Evolutionary conservation across 2,329 filamentous ascomycete genomes (phyloP), one percentile per base, ranked within the genome.

Genomic region (Nectriaceae sp.): DNA sequence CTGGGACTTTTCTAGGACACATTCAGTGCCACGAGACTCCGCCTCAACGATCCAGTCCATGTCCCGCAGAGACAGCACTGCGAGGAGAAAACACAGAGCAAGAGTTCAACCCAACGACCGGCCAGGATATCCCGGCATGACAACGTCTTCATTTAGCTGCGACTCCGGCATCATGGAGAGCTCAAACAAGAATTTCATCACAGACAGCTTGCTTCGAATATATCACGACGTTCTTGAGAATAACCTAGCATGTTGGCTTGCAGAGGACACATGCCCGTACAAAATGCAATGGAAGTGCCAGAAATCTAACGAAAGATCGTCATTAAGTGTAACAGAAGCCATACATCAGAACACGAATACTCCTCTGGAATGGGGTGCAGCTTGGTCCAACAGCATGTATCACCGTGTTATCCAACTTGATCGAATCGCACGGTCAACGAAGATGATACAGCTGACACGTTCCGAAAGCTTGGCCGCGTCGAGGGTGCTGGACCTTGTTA

Each of bases 161-260:
- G 47, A 61, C 3, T 52, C 52, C 1, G 37, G 41, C 4, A 60
- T 72, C 51, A 60, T 65, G 6, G 38, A 53, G 1, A 54, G 50
- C 1, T 60, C 60, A 2, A 70, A 73, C 40, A 64, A 58, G 21
- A 48, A 55, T 35, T 66, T 74, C 21, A 70, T 79, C 46, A 71
- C 71, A 1, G 67, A 74, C 64, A 60, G 49, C 13, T 63, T 79
- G 16, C 62, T 79, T 42, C 70, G 68, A 21, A 74, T 80, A 4
- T 80, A 80, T 52, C 77, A 79, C 52, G 76, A 80, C 44, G 77
- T 76, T 4, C 70, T 80, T 37, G 77, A 80, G 49, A 73, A 78
- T 45, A 76, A 73, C 8, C 65, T 80, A 0, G 72, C 76, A 0
- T 80, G 77, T 52, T 80, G 77, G 77, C 57, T 79, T 11, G 76